Conservation (phyloP, 2,329 filamentous ascomycete genomes). For the Dryadomyces quercus-mongolicae region DNA sequence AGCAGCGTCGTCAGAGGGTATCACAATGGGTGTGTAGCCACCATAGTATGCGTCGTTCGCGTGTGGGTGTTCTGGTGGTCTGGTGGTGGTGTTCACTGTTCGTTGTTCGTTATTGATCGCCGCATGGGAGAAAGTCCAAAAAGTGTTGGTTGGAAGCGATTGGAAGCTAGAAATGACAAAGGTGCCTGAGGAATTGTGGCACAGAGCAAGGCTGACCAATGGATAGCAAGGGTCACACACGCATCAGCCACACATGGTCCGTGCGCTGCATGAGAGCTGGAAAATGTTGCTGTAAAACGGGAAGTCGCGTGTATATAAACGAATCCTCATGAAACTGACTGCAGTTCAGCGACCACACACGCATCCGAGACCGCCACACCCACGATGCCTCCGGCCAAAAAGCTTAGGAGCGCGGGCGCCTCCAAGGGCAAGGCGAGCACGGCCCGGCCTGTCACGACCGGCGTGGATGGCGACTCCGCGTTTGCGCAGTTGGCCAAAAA, state of each 20-base stretch:
- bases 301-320: neutral
- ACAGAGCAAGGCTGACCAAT: conserved; percentile 11
- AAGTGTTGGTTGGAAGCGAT: too few species aligned
- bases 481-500: conserved; percentile 70
- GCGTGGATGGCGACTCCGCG: conserved; percentile 56
- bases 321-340: neutral
- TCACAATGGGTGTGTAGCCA: neutral
- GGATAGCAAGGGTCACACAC: neutral
- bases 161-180: neutral
- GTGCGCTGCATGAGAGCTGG: neutral
- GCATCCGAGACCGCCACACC: neutral
- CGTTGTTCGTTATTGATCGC: too few species aligned
- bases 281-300: neutral
- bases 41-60: neutral
- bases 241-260: conserved; percentile 4
- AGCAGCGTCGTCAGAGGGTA: conserved; percentile 11
- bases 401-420: conserved; percentile 39
- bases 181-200: conserved; percentile 1
- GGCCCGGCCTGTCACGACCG: conserved; percentile 30
- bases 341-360: neutral
- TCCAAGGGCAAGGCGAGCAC: conserved; percentile 24
- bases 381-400: conserved; percentile 46
- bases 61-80: neutral
- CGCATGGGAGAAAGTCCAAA: too few species aligned
- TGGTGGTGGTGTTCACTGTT: too few species aligned